Base-by-base conservation (phyloP, 1,284 basidiomycete genomes). In the Austroboletus novae-zelandiae region DNA sequence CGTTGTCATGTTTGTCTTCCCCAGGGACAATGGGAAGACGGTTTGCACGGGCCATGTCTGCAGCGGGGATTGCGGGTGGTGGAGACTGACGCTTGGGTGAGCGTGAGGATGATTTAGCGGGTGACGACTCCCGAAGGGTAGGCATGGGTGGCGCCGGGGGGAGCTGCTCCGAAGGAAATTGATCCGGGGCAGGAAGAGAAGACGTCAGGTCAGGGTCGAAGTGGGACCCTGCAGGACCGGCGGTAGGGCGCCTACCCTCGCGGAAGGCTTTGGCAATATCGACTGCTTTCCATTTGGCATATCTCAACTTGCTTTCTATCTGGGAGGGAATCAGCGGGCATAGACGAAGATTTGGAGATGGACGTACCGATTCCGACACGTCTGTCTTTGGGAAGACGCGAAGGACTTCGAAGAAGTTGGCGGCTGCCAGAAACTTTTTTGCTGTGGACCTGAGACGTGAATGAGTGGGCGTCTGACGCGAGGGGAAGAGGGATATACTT, bases 271-370 rank as follows among this genome's bases (percentile, higher is more conserved):
- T 94, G 17, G 86, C 80, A 37, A 96, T 93, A 57, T 94, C 91
- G 7, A 86, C 83, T 30, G 93, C 93, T 67, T 94, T 94, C 93
- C 93, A 95, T 70, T 94, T 94, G 8, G 91, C 80, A 68, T 96
- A 96, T 48, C 81, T 84, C 46, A 92, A 81, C 71, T 94, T 95
- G 55, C 86, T 86, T 53, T 79, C 78, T 51, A 79, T 79, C 88
- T 91, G 52, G 18, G 39, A 15, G 23, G 35, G 43, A 31, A 39
- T 56, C n/a, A 40, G 45, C 10, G 41, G 18, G 43, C 9, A 34
- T 18, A 9, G 27, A 40, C 10, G n/a, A 32, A 27, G 15, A 30
- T 25, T 17, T 43, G 31, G 48, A 47, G 17, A 51, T 45, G 34
- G 17, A 62, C 72, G 11, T 62, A 77, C 76, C 20, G 72, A 69